A percentile compares a stretch with the other conserved stretches of the same genome.
Conservation (phyloP, 176 grass and related monocot genomes). For the Hordeum vulgare region DNA sequence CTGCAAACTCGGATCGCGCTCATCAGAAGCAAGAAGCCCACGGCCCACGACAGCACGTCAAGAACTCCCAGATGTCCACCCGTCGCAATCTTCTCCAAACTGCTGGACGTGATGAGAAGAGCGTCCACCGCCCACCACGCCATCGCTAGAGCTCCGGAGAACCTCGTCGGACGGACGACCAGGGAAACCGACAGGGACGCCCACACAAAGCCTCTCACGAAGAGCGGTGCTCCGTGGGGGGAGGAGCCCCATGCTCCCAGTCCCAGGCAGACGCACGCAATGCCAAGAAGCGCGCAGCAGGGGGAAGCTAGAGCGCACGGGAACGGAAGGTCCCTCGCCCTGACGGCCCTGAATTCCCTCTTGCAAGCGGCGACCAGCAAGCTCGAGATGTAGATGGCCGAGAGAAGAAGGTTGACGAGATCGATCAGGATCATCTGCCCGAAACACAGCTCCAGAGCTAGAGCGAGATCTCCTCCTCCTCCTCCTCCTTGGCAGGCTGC, state of each 20-base stretch:
- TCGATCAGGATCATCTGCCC: slow-evolving; percentile 26
- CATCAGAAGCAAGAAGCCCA: slow-evolving; percentile 30
- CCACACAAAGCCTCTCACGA: slow-evolving; percentile 42
- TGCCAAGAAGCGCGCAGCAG: slow-evolving; percentile 34
- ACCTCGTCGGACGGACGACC: slow-evolving; percentile 25
- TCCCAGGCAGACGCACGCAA: slow-evolving; percentile 4
- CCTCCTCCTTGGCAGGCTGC: neutral
- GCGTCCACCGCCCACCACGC: slow-evolving; percentile 51
- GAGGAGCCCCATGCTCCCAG: slow-evolving; percentile 17
- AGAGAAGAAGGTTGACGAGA: slow-evolving; percentile 32
- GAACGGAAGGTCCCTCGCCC: neutral
- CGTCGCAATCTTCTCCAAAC: slow-evolving; percentile 27
- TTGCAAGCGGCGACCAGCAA: neutral
- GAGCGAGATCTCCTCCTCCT: neutral
- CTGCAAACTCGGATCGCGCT: slow-evolving; percentile 18
- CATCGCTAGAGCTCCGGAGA: slow-evolving; percentile 10
- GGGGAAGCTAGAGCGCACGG: slow-evolving; percentile 12
- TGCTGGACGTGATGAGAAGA: slow-evolving; percentile 28
- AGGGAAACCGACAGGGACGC: slow-evolving; percentile 38
- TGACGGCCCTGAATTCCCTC: neutral
- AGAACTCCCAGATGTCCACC: slow-evolving; percentile 12
- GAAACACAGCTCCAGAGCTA: slow-evolving; percentile 4
- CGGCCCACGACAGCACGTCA: slow-evolving; percentile 39
- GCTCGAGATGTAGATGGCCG: slow-evolving; percentile 24
- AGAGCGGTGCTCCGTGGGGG: neutral